Base-by-base conservation (phyloP, 495 filamentous ascomycete species). In the Letharia lupina region DNA sequence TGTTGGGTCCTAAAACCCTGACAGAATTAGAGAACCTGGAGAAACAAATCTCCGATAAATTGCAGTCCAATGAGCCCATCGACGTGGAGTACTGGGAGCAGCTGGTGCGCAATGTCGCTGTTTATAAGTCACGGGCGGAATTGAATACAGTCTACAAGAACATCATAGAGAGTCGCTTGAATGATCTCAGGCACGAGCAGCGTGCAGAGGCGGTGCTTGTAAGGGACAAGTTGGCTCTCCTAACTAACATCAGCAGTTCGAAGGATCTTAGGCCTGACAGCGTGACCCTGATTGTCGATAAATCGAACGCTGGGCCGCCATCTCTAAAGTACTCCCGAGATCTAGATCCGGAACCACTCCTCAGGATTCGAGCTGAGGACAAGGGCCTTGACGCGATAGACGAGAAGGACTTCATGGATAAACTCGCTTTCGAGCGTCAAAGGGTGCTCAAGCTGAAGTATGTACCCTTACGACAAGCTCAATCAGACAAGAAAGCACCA, bases 61-160 rank as follows among this genome's bases (percentile, higher is more conserved):
- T 98, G 48, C 81, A 87, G 52, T 94, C 91, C 16, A 87, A 96
- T 68, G 92, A 97, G 73, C 88, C 90, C 13, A 91, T 98, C 71
- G 95, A 98, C 78, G 90, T 88, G 6, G 94, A 98, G 74, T 98
- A 98, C 75, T 98, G 94, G 94, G 91, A 96, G 69, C 89, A 95
- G 71, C 82, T 98, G 4, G 80, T 98, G 59, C 85, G 87, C 68
- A 96, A 88, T 72, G 77, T 98, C 50, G 80, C 87, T 18, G 86
- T 96, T 5, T 96, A 89, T 86, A 98, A 97, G 76, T 91, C 93
- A 8, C 91, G 89, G 72, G 91, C 93, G 3, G 90, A 89, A 70
- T 77, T 98, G 44, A 87, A 88, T 75, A 86, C 86, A 56, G 85
- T 97, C 12, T 94, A 88, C 67, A 86, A 90, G 65, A 84, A 84